Evolutionary conservation across 331 rosid species (phyloP).

Genomic region (Saraca asoca): DNA sequence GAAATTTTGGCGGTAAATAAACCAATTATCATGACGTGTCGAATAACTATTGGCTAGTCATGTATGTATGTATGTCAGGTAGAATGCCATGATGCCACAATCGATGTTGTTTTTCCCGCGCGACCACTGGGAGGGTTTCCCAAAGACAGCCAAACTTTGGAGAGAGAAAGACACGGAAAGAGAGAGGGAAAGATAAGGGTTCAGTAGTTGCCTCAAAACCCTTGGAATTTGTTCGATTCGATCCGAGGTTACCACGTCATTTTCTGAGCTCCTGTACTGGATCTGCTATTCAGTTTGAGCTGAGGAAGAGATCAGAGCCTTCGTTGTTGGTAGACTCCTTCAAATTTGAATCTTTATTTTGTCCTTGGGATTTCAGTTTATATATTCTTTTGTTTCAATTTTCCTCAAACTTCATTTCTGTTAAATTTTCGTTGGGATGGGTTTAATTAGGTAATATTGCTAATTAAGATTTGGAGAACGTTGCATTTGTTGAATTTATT

Average conservation of each 20-base stretch:
- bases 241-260: slow-evolving; percentile 27
- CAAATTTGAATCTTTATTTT: slow-evolving; percentile 14
- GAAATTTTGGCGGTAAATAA: slow-evolving; percentile 66
- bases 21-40: slow-evolving; percentile 35
- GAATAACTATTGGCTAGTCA: not conserved
- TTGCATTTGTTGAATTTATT: too few species aligned
- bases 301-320: slow-evolving; percentile 31
- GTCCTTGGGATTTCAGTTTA: not conserved
- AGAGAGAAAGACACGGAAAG: slow-evolving; percentile 26
- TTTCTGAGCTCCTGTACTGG: slow-evolving; percentile 29
- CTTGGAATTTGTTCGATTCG: slow-evolving; percentile 18
- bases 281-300: slow-evolving; percentile 34
- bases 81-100: slow-evolving; percentile 19
- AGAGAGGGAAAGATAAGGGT: slow-evolving; percentile 32
- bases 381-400: too few species aligned
- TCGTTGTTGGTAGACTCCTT: slow-evolving; percentile 15
- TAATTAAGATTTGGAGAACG: too few species aligned
- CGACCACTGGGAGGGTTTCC: slow-evolving; percentile 41
- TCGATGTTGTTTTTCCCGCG: slow-evolving; percentile 66
- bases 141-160: slow-evolving; percentile 18
- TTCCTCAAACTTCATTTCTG: too few species aligned
- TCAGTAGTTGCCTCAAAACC: slow-evolving; percentile 20
- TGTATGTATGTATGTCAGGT: slow-evolving; percentile 40
- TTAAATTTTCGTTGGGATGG: too few species aligned
- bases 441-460: too few species aligned